Conservation (phyloP, 2,329 filamentous ascomycete species). For the Scedosporium aurantiacum region DNA sequence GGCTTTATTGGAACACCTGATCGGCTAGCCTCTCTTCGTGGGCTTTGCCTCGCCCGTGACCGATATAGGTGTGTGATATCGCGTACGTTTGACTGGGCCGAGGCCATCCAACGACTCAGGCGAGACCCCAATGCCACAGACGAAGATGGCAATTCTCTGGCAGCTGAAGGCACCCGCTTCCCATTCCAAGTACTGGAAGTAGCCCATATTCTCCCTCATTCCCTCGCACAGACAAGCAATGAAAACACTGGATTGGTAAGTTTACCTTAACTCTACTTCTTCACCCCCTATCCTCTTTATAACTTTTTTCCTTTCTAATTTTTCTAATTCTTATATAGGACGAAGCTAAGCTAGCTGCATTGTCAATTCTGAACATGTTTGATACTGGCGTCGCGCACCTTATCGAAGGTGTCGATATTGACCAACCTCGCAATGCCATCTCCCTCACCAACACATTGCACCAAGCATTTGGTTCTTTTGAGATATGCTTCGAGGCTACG, state of each 20-base stretch:
- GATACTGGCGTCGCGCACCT: constrained; percentile 22
- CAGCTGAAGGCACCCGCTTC: neutral
- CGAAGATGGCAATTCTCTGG: constrained; percentile 9
- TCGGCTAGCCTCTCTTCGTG: constrained; percentile 7
- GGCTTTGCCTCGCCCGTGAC: constrained; percentile 8
- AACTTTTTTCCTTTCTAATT: no score
- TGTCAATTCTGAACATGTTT: constrained; percentile 31
- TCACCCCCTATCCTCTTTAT: neutral
- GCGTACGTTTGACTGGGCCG: constrained; percentile 7
- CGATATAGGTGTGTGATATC: constrained; percentile 9
- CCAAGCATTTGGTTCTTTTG: constrained; percentile 13
- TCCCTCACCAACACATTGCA: constrained; percentile 13
- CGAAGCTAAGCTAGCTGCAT: constrained; percentile 19
- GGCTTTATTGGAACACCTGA: constrained; percentile 7
- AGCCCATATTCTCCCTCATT: constrained; percentile 7
- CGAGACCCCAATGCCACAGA: neutral
- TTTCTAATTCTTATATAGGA: constrained; percentile 10
- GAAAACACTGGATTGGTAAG: neutral
- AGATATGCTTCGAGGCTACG: constrained; percentile 13
- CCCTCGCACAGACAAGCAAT: no score
- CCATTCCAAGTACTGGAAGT: constrained; percentile 6
- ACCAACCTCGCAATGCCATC: constrained; percentile 26
- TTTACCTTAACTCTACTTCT: neutral
- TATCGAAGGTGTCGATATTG: constrained; percentile 27
- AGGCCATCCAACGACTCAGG: constrained; percentile 3